A percentile compares a stretch with the other conserved stretches of the same genome.
Conservation (phyloP, 139 green algal species). For the Picochlorum sp. region DNA sequence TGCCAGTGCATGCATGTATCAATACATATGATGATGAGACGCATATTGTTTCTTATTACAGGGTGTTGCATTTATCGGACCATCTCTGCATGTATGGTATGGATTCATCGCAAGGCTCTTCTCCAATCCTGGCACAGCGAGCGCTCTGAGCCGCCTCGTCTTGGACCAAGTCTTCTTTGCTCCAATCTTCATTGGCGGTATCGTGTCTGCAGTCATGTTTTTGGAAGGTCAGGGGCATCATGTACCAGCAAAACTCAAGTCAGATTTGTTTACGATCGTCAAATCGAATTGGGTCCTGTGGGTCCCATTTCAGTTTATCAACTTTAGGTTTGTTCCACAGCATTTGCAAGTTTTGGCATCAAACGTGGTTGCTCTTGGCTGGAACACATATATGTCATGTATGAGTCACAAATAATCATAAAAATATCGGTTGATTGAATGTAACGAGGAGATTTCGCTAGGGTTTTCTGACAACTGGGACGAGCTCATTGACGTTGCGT, state of each 20-base stretch:
- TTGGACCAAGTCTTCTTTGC: constrained; percentile 88
- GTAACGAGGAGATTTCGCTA: too few relatives aligned
- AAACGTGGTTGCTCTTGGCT: constrained; percentile 69
- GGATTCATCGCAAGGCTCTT: constrained; percentile 50
- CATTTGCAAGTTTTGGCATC: constrained; percentile 64
- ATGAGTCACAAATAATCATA: constrained; percentile 31
- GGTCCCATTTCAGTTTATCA: constrained; percentile 85
- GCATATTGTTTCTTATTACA: background rate
- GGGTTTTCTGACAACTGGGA: too few relatives aligned
- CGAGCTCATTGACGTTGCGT: too few relatives aligned
- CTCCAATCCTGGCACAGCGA: constrained; percentile 33
- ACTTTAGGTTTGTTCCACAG: constrained; percentile 75
- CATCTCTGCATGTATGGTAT: constrained; percentile 81
- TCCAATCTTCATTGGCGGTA: constrained; percentile 72
- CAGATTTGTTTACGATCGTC: constrained; percentile 55
- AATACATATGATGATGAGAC: too few relatives aligned
- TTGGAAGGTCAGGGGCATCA: constrained; percentile 56
- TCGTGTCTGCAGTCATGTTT: constrained; percentile 55
- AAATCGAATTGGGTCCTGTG: constrained; percentile 82
- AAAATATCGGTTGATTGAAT: too few relatives aligned
- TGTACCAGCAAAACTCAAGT: constrained; percentile 62
- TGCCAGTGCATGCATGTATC: background rate
- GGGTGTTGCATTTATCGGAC: constrained; percentile 57
- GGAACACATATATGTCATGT: constrained; percentile 79
- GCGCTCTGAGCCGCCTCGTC: constrained; percentile 39